Evolutionary conservation across 345 rosid genomes (phyloP), one percentile per base, ranked within the genome.

Genomic region (Populus davidiana): DNA sequence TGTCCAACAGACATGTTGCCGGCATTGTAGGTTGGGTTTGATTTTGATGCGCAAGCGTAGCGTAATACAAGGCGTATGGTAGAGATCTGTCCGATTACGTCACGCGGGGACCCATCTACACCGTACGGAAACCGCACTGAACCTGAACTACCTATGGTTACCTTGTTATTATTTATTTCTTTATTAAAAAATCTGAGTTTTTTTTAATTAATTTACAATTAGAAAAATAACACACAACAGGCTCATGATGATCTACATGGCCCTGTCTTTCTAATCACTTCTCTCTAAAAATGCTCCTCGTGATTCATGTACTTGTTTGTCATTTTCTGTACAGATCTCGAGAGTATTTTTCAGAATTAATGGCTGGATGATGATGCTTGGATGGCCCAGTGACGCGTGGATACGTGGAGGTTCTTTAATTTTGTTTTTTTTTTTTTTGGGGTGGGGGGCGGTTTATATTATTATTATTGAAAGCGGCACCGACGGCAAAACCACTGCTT

Each of bases 1-100:
- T 76, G 69, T 83, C 72, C 47, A 77, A 71, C 84, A 80, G 86
- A 84, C 90, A 84, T 61, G 87, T 86, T 71, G 89, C 85, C 89
- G 90, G 86, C 84, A 52, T 71, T 54, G 29, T 71, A 62, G 85
- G 69, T n/a, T 66, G 70, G 33, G 44, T 1, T 39, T 29, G 18
- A 47, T 43, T 66, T 35, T 3, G 62, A 64, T 67, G 70, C 73
- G 75, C 75, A 17, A 23, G 64, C 61, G 23, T 44, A 43, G 41
- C 62, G 43, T 44, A 9, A 38, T n/a, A 23, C 21, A 41, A 13
- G 56, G 82, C 72, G 75, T 78, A 75, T 54, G 81, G 70, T 84
- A 56, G 63, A 56, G 63, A 23, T n/a, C 63, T 56, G 63, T 8
- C 63, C 5, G 6, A 8, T n/a, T n/a, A 56, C 63, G 27, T 56